These are phyloP conservation scores for Amylostereum chailletii DNA, from an alignment of 1,284 basidiomycete species.

Conservation along the genomic window DNA sequence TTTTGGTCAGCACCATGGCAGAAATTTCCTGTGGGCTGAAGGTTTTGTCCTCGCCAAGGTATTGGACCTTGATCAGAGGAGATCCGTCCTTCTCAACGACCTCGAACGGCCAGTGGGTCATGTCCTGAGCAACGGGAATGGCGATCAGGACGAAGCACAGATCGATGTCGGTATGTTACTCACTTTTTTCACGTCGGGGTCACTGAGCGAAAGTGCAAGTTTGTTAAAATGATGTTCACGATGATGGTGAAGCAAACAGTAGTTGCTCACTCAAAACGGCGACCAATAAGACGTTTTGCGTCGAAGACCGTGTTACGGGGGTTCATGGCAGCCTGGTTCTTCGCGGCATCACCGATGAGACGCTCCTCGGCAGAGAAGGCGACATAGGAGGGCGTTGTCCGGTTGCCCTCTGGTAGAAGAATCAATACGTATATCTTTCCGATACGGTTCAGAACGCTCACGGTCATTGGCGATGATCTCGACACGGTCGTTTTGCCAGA, in stretches of 20 bases:
- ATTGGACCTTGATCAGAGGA: constrained; percentile 92
- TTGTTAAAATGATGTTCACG: constrained; percentile 13
- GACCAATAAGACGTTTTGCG: constrained; percentile 95
- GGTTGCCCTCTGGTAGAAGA: constrained; percentile 81
- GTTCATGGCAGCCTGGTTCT: constrained; percentile 97
- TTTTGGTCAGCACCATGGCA: constrained; percentile 96
- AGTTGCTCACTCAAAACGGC: constrained; percentile 76
- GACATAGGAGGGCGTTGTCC: constrained; percentile 98
- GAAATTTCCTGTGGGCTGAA: constrained; percentile 98
- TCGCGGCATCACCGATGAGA: constrained; percentile 98
- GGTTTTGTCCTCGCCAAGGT: constrained; percentile 88
- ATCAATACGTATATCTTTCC: constrained; percentile 8
- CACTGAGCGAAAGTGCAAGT: constrained; percentile 32
- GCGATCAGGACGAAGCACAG: constrained; percentile 1
- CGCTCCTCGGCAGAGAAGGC: constrained; percentile 97
- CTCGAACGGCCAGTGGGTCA: constrained; percentile 92
- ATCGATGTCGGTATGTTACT: constrained; percentile 3
- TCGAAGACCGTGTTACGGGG: constrained; percentile 94
- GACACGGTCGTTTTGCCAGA: constrained; percentile 98
- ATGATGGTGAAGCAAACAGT: constrained; percentile 4
- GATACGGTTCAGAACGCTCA: constrained; percentile 30
- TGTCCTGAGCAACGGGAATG: constrained; percentile 43
- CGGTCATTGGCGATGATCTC: constrained; percentile 98
- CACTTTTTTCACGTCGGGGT: constrained; percentile 83
- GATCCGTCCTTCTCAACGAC: constrained; percentile 91